Evolutionary conservation across 805 yeast genomes (phyloP).

Genomic region (Candida boleticola): DNA sequence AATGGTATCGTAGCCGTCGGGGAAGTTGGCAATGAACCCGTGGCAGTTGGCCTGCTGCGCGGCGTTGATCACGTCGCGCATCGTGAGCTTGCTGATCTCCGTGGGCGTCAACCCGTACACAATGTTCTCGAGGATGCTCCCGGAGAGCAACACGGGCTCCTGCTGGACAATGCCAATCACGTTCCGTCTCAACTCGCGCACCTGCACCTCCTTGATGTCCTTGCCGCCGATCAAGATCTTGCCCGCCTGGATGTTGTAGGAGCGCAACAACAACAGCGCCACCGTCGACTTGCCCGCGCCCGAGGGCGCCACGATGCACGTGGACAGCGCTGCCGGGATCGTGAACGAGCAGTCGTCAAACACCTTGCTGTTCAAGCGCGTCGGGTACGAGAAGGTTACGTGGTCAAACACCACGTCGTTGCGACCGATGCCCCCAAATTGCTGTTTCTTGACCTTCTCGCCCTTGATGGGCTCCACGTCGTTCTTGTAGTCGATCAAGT

Average conservation of each 20-base stretch:
- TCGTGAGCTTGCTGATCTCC: constrained; percentile 30
- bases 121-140: constrained; percentile 54
- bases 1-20: constrained; percentile 59
- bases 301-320: constrained; percentile 53
- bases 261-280: constrained; percentile 51
- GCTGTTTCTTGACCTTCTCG: constrained; percentile 19
- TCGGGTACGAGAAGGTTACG: constrained; percentile 42
- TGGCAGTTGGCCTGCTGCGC: constrained; percentile 56
- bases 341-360: constrained; percentile 38
- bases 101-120: constrained; percentile 47
- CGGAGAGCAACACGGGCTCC: constrained; percentile 57
- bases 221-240: constrained; percentile 50
- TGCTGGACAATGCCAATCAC: constrained; percentile 60
- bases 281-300: constrained; percentile 65
- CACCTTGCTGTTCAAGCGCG: constrained; percentile 33
- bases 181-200: constrained; percentile 46
- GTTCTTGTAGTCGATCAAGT: constrained; percentile 37
- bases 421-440: not conserved
- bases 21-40: constrained; percentile 53
- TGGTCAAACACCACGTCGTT: constrained; percentile 34
- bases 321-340: constrained; percentile 34
- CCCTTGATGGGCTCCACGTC: constrained; percentile 38
- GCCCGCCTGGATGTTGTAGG: constrained; percentile 51
- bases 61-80: constrained; percentile 44
- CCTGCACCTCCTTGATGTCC: constrained; percentile 47